These are phyloP conservation scores for Magnolia sinica DNA, from an alignment of 164 flowering plant genomes.

Conservation along the genomic window DNA sequence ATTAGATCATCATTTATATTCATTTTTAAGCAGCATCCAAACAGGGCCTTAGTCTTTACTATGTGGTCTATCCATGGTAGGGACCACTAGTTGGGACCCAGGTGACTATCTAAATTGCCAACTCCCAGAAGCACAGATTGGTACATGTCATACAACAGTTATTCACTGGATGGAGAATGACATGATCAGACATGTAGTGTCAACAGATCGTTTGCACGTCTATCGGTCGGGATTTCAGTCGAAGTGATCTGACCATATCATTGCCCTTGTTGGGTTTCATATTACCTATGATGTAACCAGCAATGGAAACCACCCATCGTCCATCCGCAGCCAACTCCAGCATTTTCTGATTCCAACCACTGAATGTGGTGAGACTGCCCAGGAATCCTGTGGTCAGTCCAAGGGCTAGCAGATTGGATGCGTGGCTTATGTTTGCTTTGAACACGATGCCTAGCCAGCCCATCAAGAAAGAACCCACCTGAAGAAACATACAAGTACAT, in stretches of 20 bases:
- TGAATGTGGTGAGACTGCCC: constrained; percentile 97
- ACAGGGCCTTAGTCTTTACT: no score
- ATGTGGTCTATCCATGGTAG: not conserved
- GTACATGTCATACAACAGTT: no score
- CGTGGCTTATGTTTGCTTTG: constrained; percentile 53
- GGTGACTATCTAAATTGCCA: not conserved
- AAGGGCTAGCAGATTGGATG: constrained; percentile 70
- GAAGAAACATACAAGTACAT: constrained; percentile 2
- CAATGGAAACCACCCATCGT: constrained; percentile 51
- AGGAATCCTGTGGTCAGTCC: constrained; percentile 88
- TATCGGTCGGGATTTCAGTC: not conserved
- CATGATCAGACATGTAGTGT: no score
- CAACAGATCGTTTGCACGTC: no score
- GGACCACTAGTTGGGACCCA: not conserved
- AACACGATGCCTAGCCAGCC: constrained; percentile 93
- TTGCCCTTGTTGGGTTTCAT: not conserved
- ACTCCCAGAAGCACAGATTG: not conserved
- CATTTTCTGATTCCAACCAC: constrained; percentile 99
- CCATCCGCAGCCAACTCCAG: constrained; percentile 70
- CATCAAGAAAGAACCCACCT: constrained; percentile 97
- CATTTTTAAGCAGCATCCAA: no score
- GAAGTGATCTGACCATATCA: not conserved
- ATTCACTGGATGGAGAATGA: no score
- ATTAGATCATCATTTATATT: no score
- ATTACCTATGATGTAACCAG: constrained; percentile 65